A percentile compares a stretch with the other conserved stretches of the same genome.
phyloP scores from a whole-genome alignment of 352 stramenopile genomes.

The Thalassiosira exigua region DNA sequence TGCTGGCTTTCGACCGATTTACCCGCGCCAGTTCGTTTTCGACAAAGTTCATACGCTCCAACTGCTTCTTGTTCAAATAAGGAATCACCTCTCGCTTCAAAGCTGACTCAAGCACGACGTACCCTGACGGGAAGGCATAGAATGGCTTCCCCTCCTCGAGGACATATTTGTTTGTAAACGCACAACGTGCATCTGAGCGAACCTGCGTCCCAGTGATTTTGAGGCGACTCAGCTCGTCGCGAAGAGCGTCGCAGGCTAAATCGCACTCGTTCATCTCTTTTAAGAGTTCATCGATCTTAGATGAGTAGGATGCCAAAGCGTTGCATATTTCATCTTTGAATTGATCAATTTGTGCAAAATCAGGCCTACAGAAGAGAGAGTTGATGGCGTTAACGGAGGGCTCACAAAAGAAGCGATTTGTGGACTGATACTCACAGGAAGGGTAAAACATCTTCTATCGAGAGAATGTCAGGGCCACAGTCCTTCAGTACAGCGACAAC shows the following conservation, averaged over 20 bases:
- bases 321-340: constrained; percentile 86
- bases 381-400: constrained; percentile 6
- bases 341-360: constrained; percentile 85
- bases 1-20: constrained; percentile 24
- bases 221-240: constrained; percentile 72
- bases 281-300: constrained; percentile 81
- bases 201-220: constrained; percentile 67
- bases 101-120: constrained; percentile 72
- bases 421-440: constrained; percentile 70
- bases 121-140: constrained; percentile 85
- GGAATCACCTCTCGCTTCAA: constrained; percentile 76
- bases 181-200: constrained; percentile 73
- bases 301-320: constrained; percentile 81
- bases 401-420: constrained; percentile 1
- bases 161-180: constrained; percentile 77
- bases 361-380: constrained; percentile 58
- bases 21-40: constrained; percentile 63
- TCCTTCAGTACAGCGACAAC: constrained; percentile 83
- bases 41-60: constrained; percentile 61
- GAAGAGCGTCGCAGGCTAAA: constrained; percentile 72
- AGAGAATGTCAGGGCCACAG: constrained; percentile 82
- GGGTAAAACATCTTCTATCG: constrained; percentile 84
- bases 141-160: constrained; percentile 70
- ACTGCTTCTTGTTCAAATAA: constrained; percentile 78
- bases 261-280: constrained; percentile 86